These are phyloP conservation scores for Diaporthe ilicicola DNA, from an alignment of 2,329 filamentous ascomycete genomes.

Conservation along the genomic window DNA sequence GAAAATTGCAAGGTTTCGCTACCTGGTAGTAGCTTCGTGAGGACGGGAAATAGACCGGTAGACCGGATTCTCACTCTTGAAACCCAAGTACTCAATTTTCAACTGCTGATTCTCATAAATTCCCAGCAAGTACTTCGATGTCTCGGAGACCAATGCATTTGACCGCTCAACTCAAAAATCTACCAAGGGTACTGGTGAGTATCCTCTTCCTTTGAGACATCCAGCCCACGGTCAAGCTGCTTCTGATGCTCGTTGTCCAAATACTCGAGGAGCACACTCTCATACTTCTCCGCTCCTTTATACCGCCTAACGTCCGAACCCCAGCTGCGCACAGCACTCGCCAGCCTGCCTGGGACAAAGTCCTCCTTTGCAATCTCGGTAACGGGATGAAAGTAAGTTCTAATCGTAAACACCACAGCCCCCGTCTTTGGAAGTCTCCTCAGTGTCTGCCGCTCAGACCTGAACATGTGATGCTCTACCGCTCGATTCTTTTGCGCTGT, in stretches of 20 bases:
- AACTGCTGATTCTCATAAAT: neutral
- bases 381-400: constrained; percentile 81
- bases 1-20: too few species aligned
- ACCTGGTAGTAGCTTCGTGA: too few species aligned
- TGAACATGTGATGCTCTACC: constrained; percentile 78
- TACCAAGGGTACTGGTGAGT: constrained; percentile 68
- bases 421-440: constrained; percentile 67
- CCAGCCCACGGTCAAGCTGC: constrained; percentile 74
- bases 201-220: constrained; percentile 68
- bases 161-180: neutral
- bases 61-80: too few species aligned
- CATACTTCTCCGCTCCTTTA: constrained; percentile 80
- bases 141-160: neutral
- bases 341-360: constrained; percentile 80
- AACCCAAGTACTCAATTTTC: too few species aligned
- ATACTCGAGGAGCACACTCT: constrained; percentile 77
- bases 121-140: too few species aligned
- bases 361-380: constrained; percentile 74
- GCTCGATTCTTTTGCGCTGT: constrained; percentile 78
- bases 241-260: constrained; percentile 77
- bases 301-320: constrained; percentile 79
- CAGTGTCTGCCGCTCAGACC: constrained; percentile 78
- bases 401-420: constrained; percentile 76
- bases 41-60: too few species aligned
- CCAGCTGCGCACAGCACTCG: constrained; percentile 83